phyloP scores from a whole-genome alignment of 1,284 basidiomycete genomes.

The Coniferiporia weirii region DNA sequence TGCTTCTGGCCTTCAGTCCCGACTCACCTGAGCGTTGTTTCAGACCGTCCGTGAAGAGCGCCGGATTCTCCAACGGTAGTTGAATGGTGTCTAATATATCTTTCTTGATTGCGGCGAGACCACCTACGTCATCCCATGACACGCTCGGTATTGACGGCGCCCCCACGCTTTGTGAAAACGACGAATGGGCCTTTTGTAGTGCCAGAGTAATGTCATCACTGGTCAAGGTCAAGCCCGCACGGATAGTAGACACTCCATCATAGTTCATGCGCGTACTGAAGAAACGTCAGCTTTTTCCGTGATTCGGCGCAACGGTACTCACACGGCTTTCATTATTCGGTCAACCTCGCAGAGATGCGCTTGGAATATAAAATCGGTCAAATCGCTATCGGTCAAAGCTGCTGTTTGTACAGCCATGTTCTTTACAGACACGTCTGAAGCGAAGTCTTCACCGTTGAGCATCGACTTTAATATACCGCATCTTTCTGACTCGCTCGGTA shows the following conservation, averaged over 20 bases:
- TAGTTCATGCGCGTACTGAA: slow-evolving; percentile 17
- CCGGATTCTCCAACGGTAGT: slow-evolving; percentile 90
- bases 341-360: slow-evolving; percentile 59
- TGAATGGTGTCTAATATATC: slow-evolving; percentile 98
- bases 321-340: slow-evolving; percentile 43
- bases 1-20: background rate
- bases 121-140: slow-evolving; percentile 97
- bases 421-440: slow-evolving; percentile 75
- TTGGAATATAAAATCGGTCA: slow-evolving; percentile 66
- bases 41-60: slow-evolving; percentile 87
- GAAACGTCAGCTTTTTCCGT: background rate
- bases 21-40: slow-evolving; percentile 88
- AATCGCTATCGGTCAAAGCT: slow-evolving; percentile 82
- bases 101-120: slow-evolving; percentile 81
- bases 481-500: slow-evolving; percentile 76
- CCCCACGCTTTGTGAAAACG: slow-evolving; percentile 91
- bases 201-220: slow-evolving; percentile 71
- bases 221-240: slow-evolving; percentile 28
- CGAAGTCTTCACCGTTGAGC: slow-evolving; percentile 43
- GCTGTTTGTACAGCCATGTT: slow-evolving; percentile 86
- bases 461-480: slow-evolving; percentile 55
- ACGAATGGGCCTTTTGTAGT: slow-evolving; percentile 69
- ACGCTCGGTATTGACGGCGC: slow-evolving; percentile 97
- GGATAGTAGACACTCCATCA: slow-evolving; percentile 1
- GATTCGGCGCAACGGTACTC: slow-evolving; percentile 22